Base-by-base conservation (phyloP, 768 basidiomycete genomes). In the Fomitopsis pulvina region DNA sequence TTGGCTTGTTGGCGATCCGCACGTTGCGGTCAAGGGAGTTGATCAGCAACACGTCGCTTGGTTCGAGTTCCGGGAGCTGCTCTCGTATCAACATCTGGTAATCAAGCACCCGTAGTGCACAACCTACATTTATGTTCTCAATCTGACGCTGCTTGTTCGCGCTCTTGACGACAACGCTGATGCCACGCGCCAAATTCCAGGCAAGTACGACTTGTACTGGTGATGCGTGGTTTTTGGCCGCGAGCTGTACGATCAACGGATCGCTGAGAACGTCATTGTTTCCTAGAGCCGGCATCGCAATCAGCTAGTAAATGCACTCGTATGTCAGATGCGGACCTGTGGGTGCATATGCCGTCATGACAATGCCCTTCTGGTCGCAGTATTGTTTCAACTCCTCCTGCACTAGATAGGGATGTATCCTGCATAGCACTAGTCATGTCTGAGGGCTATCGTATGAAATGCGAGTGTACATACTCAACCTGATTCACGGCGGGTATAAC, bases 381-480 rank as follows among this genome's bases (percentile, higher is more conserved):
- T 76, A 79, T 22, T 68, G 66, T 16, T 69, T 60, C 14, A 81
- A 65, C 12, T 71, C 72, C 30, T 70, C 67, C 54, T 80, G 76
- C 0, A 69, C 68, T n/a, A 77, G 71, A 56, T 77, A 77, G 9
- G 77, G 77, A 47, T 79, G 74, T 47, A 77, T 41, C 53, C 74
- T 77, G 18, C 34, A 16, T 21, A 8, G 37, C n/a, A 28, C 2
- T 20, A 7, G 22, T 7, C 14, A 30, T 12, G 32, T 4, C 10
- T 9, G 14, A n/a, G 14, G 25, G 29, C 5, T 16, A 39, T n/a
- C 26, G 3, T 21, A 25, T 52, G 32, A 14, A 40, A 9, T n/a
- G n/a, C n/a, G n/a, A n/a, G n/a, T 30, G 16, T 22, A 11, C 63
- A 34, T 25, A 63, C 64, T 69, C 66, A 45, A 68, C 62, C 41